A percentile compares a stretch with the other conserved stretches of the same genome.
phyloP scores from a whole-genome alignment of 345 rosid genomes.

The Capsella bursapastoris region DNA sequence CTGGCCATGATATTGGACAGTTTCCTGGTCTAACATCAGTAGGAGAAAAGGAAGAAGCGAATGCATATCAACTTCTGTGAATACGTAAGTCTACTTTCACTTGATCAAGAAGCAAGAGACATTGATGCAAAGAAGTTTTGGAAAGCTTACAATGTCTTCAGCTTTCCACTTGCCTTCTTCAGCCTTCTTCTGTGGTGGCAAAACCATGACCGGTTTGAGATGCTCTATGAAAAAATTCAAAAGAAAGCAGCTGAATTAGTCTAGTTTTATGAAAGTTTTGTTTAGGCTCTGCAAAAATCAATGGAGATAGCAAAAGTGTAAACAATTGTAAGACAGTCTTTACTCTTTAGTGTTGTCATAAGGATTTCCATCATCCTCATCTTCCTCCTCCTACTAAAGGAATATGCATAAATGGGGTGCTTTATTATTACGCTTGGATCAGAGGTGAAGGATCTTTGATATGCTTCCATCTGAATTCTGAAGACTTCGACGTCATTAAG shows the following conservation, averaged over 20 bases:
- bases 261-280: slow-evolving; percentile 27
- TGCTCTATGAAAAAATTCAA: slow-evolving; percentile 7
- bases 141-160: slow-evolving; percentile 10
- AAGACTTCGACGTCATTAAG: no score
- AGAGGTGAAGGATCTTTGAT: no score
- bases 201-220: neutral
- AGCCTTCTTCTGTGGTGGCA: slow-evolving; percentile 12
- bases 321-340: neutral
- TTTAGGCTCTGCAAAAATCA: neutral
- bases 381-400: no score
- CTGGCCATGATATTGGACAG: slow-evolving; percentile 82
- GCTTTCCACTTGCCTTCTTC: neutral
- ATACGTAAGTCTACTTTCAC: slow-evolving; percentile 2
- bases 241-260: slow-evolving; percentile 6
- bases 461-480: no score
- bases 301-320: neutral
- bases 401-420: no score
- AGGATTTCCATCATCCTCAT: neutral
- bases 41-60: slow-evolving; percentile 36
- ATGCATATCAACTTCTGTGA: slow-evolving; percentile 50
- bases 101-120: slow-evolving; percentile 21
- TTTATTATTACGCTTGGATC: no score
- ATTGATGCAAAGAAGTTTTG: slow-evolving; percentile 17
- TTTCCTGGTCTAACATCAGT: slow-evolving; percentile 57
- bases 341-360: neutral